Conservation (phyloP, 345 rosid species). For the Turnera subulata region DNA sequence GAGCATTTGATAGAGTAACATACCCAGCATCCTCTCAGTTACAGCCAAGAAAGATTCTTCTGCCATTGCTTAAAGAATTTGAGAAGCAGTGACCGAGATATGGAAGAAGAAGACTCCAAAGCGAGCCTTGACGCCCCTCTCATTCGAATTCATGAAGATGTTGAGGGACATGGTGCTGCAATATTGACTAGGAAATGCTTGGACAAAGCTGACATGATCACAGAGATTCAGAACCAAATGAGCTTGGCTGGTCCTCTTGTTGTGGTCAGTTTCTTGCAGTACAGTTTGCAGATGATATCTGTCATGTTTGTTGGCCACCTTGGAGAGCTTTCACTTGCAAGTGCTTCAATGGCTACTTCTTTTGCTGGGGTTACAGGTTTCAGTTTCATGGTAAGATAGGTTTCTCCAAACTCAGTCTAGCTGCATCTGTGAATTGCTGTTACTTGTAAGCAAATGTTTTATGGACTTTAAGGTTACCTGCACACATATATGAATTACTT, state of each 20-base stretch:
- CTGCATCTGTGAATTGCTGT: too few species aligned
- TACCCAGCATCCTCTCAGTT: too few species aligned
- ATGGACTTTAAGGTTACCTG: too few species aligned
- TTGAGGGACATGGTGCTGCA: not conserved
- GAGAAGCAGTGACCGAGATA: too few species aligned
- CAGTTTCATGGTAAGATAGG: slow-evolving; percentile 30
- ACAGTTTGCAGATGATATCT: slow-evolving; percentile 28
- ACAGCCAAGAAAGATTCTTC: not conserved
- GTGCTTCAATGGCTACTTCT: slow-evolving; percentile 46
- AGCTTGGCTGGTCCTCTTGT: slow-evolving; percentile 32
- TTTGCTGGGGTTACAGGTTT: slow-evolving; percentile 41
- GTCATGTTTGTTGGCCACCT: slow-evolving; percentile 41
- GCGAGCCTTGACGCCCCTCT: slow-evolving; percentile 6
- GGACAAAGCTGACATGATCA: slow-evolving; percentile 10
- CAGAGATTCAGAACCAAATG: slow-evolving; percentile 33
- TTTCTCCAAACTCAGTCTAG: not conserved
- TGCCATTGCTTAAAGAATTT: not conserved
- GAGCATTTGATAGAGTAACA: too few species aligned
- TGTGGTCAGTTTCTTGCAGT: slow-evolving; percentile 27
- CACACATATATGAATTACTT: too few species aligned
- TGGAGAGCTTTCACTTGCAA: slow-evolving; percentile 28
- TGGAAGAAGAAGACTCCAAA: slow-evolving; percentile 12
- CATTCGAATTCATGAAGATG: not conserved
- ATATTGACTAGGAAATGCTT: not conserved
- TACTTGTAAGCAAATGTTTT: too few species aligned